Evolutionary conservation across 768 basidiomycete species (phyloP).

Genomic region (Pleurotus sapidus): DNA sequence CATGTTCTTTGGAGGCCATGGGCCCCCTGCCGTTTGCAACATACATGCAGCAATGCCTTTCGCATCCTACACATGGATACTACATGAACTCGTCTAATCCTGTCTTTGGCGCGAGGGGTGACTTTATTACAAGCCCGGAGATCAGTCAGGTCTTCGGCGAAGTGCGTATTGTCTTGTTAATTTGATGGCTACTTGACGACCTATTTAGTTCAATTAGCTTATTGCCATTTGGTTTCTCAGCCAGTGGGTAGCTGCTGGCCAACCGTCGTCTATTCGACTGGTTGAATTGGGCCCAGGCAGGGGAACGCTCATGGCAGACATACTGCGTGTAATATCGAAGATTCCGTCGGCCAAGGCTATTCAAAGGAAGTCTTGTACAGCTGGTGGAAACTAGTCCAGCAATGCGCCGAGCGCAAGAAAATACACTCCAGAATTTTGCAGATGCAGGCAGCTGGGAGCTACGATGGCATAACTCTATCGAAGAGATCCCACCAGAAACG

Average conservation of each 20-base stretch:
- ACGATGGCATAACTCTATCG: slow-evolving; percentile 72
- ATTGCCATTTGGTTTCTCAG: slow-evolving; percentile 84
- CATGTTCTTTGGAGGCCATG: slow-evolving; percentile 52
- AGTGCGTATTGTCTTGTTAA: slow-evolving; percentile 43
- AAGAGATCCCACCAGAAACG: slow-evolving; percentile 53
- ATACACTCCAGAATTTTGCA: slow-evolving; percentile 37
- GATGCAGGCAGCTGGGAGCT: slow-evolving; percentile 35
- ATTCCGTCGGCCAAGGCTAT: slow-evolving; percentile 24
- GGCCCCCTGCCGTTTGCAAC: slow-evolving; percentile 86
- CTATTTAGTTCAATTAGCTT: slow-evolving; percentile 49
- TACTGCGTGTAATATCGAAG: slow-evolving; percentile 59
- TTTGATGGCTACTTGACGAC: slow-evolving; percentile 9
- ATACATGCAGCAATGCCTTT: slow-evolving; percentile 90
- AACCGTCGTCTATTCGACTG: slow-evolving; percentile 53
- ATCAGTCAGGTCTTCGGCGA: slow-evolving; percentile 97
- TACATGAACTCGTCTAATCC: slow-evolving; percentile 74
- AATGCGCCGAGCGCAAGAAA: slow-evolving; percentile 62
- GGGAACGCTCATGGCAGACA: slow-evolving; percentile 89
- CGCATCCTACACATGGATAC: slow-evolving; percentile 90
- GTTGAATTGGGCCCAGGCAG: slow-evolving; percentile 94
- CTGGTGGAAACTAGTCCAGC: slow-evolving; percentile 79
- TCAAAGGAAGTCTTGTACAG: slow-evolving; percentile 47
- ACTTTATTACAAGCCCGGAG: slow-evolving; percentile 96
- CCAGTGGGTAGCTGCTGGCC: slow-evolving; percentile 62
- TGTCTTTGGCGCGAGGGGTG: slow-evolving; percentile 84